Base-by-base conservation (phyloP, 345 rosid genomes). In the Pistacia vera region DNA sequence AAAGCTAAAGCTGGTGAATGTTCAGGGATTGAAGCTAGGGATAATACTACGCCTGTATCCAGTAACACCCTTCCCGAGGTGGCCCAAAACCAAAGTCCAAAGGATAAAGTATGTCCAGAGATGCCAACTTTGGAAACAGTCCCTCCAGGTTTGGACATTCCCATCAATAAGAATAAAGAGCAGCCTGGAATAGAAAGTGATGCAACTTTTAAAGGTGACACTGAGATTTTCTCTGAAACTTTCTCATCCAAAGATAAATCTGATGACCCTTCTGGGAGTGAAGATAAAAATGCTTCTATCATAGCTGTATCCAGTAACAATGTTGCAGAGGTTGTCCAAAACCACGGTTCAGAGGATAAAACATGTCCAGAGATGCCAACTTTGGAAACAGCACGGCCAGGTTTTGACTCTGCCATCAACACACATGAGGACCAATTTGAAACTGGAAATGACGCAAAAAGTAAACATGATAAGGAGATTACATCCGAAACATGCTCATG, bases 151-250 rank as follows among this genome's bases (percentile, higher is more conserved):
- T 16, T 56, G 4, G 81, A 77, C 64, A 63, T 55, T 75, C 72
- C 82, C 51, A 25, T 48, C 67, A 73, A 65, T 54, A 78, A 77
- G 66, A 20, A 55, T 36, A 64, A 25, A 33, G 68, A 76, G 22
- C 85, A 71, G 60, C 63, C 77, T 14, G 75, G 10, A 13, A 72
- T 41, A 63, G 76, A 57, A 58, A 70, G n/a, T 63, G 81, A 57
- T 70, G 51, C 56, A 54, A 57, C 49, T 35, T 66, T 61, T 59
- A 66, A 22, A 65, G 58, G 62, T 44, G 76, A 25, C 30, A 87
- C 85, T 81, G 91, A 85, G 76, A 84, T 87, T 20, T 90, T 88
- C 73, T 81, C 93, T 13, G 94, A 88, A 78, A 77, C 84, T 78
- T 79, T 86, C 78, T 74, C 85, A 25, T 77, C 85, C 46, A 91